Conservation (phyloP, 1,284 basidiomycete species). For the Papiliotrema fonsecae region DNA sequence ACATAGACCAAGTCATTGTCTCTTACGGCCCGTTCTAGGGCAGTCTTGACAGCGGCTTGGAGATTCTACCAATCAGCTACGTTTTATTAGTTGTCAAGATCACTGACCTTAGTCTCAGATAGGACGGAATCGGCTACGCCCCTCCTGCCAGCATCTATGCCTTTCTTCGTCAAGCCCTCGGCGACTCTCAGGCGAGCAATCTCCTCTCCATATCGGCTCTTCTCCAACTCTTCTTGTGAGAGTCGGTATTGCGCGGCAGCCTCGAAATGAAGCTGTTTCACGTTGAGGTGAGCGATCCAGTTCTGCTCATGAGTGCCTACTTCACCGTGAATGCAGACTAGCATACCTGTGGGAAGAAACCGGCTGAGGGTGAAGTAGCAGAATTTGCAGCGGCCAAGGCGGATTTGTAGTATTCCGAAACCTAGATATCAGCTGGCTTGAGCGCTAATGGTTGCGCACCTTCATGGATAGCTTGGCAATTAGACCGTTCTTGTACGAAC, state of each 20-base stretch:
- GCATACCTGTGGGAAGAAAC: slow-evolving; percentile 44
- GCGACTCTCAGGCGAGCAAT: slow-evolving; percentile 69
- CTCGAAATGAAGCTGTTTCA: slow-evolving; percentile 80
- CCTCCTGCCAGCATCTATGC: slow-evolving; percentile 64
- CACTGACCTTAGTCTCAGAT: slow-evolving; percentile 67
- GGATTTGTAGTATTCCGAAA: slow-evolving; percentile 63
- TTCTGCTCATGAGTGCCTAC: slow-evolving; percentile 51
- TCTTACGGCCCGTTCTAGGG: slow-evolving; percentile 63
- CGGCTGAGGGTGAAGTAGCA: slow-evolving; percentile 48
- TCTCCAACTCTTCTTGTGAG: slow-evolving; percentile 84
- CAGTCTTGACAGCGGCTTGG: slow-evolving; percentile 57
- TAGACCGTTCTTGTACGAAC: slow-evolving; percentile 71
- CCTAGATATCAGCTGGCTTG: slow-evolving; percentile 46
- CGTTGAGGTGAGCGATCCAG: slow-evolving; percentile 76
- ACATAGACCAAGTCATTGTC: slow-evolving; percentile 98
- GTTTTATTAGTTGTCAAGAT: slow-evolving; percentile 61
- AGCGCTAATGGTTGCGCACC: slow-evolving; percentile 41
- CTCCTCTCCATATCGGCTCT: slow-evolving; percentile 77
- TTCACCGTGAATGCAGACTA: not conserved
- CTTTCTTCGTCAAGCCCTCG: slow-evolving; percentile 64
- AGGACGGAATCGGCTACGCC: slow-evolving; percentile 61
- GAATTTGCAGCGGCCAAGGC: slow-evolving; percentile 56
- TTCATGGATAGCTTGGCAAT: slow-evolving; percentile 80
- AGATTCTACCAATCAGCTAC: slow-evolving; percentile 66
- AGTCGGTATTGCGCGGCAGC: slow-evolving; percentile 88